These are phyloP conservation scores for Brassica incana DNA, from an alignment of 345 rosid species.

Conservation along the genomic window DNA sequence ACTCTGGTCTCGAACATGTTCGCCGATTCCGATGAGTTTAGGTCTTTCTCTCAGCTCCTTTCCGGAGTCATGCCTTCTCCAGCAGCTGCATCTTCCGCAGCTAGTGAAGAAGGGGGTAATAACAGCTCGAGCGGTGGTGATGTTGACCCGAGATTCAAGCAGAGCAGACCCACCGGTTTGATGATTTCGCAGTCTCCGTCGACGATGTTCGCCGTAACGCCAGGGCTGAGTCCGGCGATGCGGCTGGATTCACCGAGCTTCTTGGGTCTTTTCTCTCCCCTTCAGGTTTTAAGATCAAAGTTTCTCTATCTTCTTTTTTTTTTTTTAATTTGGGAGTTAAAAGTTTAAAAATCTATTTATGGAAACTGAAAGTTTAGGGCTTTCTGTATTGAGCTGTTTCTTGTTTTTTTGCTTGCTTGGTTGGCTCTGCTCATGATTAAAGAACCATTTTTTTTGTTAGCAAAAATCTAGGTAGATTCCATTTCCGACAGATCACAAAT, in stretches of 20 bases:
- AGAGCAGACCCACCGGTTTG: slow-evolving; percentile 54
- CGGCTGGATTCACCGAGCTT: slow-evolving; percentile 75
- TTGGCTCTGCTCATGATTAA: slow-evolving; percentile 18
- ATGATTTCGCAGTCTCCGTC: slow-evolving; percentile 50
- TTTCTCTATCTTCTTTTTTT: background rate
- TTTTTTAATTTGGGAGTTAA: background rate
- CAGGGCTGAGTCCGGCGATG: slow-evolving; percentile 56
- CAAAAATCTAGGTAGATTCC: slow-evolving; percentile 17
- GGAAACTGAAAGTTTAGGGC: slow-evolving; percentile 28
- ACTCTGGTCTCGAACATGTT: slow-evolving; percentile 78
- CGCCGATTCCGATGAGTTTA: slow-evolving; percentile 70
- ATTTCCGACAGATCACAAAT: slow-evolving; percentile 18
- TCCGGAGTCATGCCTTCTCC: slow-evolving; percentile 80
- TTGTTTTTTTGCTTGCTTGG: slow-evolving; percentile 18
- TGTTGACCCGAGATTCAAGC: slow-evolving; percentile 50
- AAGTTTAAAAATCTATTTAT: slow-evolving; percentile 32
- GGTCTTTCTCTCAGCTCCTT: slow-evolving; percentile 81
- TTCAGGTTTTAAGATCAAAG: slow-evolving; percentile 48
- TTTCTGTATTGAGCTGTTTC: slow-evolving; percentile 36
- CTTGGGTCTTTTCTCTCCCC: slow-evolving; percentile 65
- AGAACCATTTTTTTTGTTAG: slow-evolving; percentile 3
- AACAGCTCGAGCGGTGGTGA: slow-evolving; percentile 33
- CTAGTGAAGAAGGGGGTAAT: slow-evolving; percentile 23
- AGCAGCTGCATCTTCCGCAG: background rate
- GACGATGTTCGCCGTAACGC: slow-evolving; percentile 50